phyloP scores from a whole-genome alignment of 1,284 basidiomycete genomes.

The Phellopilus nigrolimitatus region DNA sequence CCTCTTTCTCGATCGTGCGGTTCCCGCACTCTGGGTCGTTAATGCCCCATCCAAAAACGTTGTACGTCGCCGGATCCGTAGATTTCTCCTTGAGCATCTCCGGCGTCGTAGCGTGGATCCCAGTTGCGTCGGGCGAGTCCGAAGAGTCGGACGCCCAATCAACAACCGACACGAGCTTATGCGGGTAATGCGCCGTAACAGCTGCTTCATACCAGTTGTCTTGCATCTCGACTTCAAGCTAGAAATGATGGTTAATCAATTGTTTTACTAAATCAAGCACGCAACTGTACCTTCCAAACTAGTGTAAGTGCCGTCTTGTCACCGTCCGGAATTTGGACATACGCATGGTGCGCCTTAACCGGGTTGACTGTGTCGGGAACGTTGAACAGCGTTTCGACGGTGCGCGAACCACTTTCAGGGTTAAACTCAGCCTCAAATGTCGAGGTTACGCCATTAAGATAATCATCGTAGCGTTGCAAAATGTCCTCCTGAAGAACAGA shows the following conservation, averaged over 20 bases:
- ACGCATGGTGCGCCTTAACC: slow-evolving; percentile 67
- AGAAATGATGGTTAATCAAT: slow-evolving; percentile 17
- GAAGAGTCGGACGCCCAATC: slow-evolving; percentile 78
- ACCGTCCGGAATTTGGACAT: slow-evolving; percentile 61
- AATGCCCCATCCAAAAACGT: slow-evolving; percentile 68
- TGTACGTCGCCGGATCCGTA: slow-evolving; percentile 47
- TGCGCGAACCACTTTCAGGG: slow-evolving; percentile 38
- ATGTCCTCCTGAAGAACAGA: slow-evolving; percentile 46
- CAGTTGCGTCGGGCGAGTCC: slow-evolving; percentile 49
- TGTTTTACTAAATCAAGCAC: neutral
- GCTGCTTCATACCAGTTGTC: slow-evolving; percentile 83
- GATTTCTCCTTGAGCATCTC: slow-evolving; percentile 33
- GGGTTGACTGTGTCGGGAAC: slow-evolving; percentile 71
- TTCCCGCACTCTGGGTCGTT: slow-evolving; percentile 69
- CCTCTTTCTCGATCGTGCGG: slow-evolving; percentile 54
- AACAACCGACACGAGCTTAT: slow-evolving; percentile 72
- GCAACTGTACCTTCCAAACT: slow-evolving; percentile 59
- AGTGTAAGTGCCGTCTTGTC: slow-evolving; percentile 52
- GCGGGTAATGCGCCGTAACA: slow-evolving; percentile 57
- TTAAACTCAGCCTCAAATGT: slow-evolving; percentile 46
- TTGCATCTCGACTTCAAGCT: slow-evolving; percentile 84
- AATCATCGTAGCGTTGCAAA: slow-evolving; percentile 43
- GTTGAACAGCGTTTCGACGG: slow-evolving; percentile 41
- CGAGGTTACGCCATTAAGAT: slow-evolving; percentile 47
- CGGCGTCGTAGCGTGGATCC: slow-evolving; percentile 26